Base-by-base conservation (phyloP, 2,329 filamentous ascomycete genomes). In the Ceratocystis albifundus region DNA sequence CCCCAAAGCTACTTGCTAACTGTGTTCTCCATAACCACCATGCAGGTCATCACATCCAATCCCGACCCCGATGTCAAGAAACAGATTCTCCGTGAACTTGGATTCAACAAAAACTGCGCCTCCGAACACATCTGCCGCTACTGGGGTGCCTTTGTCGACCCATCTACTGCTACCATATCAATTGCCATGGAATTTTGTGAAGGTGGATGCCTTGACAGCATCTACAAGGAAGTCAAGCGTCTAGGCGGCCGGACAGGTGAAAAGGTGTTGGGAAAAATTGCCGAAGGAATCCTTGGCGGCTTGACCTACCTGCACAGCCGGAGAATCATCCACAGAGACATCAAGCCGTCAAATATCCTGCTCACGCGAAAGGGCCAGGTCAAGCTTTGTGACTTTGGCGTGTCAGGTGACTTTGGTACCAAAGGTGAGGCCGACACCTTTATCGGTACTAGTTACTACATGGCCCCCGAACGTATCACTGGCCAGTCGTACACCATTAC, bases 141-240 rank as follows among this genome's bases (percentile, higher is more conserved):
- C 77, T 99, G 96, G 73, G 94, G 94, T 69, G 93, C 93, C 50
- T 99, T 97, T 74, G 90, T 95, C 74, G 93, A 99, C 74, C 89
- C 94, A 67, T 88, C 90, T n/a, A 95, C 90, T 8, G 90, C 92
- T 63, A 97, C 93, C 61, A 97, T 99, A 71, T 96, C 90, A 61
- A 99, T 99, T 73, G 92, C 91, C 67, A 99, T 99, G 94, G 94
- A 99, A 75, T 97, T 96, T 72, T 99, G 94, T 74, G 94, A 97
- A 76, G 94, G 94, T 67, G 94, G 94, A 65, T 96, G 90, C 61
- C 82, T 99, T 22, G 92, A 99, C 78, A 94, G 90, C 74, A 94
- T 99, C 70, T 99, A 99, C 79, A 90, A 90, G 70, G 94, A 99
- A 77, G 92, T 99, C 45, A 96, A 96, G 79, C 90, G 94, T 71